These are phyloP conservation scores for Kodamaea kaohsiungensis DNA, from an alignment of 805 yeast genomes.

Conservation along the genomic window DNA sequence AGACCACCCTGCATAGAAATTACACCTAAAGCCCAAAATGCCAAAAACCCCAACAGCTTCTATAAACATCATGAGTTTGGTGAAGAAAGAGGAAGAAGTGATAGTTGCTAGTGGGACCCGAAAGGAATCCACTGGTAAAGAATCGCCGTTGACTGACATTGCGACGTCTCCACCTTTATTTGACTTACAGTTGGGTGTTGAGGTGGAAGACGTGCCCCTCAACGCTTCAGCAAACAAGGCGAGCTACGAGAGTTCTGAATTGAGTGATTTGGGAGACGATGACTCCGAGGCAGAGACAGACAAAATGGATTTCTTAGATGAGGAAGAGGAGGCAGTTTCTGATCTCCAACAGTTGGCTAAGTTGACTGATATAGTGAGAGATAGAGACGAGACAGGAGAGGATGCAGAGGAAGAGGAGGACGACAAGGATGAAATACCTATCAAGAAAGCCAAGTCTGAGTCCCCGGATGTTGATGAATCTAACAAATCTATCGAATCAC, in stretches of 20 bases:
- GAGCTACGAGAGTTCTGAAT: constrained; percentile 41
- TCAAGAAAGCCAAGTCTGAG: not conserved
- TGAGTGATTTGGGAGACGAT: constrained; percentile 56
- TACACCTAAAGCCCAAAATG: not conserved
- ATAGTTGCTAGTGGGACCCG: not conserved
- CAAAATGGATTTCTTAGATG: constrained; percentile 62
- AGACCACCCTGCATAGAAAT: not conserved
- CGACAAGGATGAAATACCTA: constrained; percentile 30
- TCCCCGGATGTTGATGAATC: not conserved
- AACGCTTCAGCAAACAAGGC: constrained; percentile 18
- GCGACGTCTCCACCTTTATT: constrained; percentile 43
- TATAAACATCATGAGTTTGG: constrained; percentile 2
- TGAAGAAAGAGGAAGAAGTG: not conserved
- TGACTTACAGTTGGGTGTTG: constrained; percentile 21
- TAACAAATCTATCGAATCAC: not conserved
- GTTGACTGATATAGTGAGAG: constrained; percentile 30
- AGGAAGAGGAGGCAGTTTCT: constrained; percentile 24
- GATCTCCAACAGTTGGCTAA: constrained; percentile 42
- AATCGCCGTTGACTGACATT: constrained; percentile 42
- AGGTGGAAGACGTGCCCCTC: not conserved
- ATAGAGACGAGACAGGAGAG: constrained; percentile 9
- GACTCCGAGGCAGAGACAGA: constrained; percentile 92
- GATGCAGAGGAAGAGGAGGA: constrained; percentile 45
- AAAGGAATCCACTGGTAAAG: constrained; percentile 23
- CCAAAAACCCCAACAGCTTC: not conserved